Percentiles rank a stretch among this genome's conserved stretches.
phyloP scores from a whole-genome alignment of 2,329 filamentous ascomycete species.

The Metarhizium guizhouense region DNA sequence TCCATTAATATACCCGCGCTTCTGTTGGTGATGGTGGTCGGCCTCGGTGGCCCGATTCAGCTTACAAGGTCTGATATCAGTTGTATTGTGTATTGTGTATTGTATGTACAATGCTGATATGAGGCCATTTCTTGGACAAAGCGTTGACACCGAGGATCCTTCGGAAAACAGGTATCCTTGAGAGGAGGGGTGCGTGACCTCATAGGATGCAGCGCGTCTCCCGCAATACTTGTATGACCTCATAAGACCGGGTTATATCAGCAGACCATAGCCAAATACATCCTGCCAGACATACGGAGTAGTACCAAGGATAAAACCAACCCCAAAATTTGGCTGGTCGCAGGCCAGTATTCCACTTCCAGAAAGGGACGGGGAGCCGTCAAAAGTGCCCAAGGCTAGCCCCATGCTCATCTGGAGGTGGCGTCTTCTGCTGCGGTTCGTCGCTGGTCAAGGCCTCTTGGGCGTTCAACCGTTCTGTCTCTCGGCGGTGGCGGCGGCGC shows the following conservation, averaged over 20 bases:
- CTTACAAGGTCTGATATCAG: background rate
- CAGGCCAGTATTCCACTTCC: background rate
- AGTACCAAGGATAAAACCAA: background rate
- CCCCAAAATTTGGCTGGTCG: background rate
- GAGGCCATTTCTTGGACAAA: too few relatives aligned
- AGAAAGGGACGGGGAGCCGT: background rate
- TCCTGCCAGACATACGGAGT: too few relatives aligned
- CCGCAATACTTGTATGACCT: background rate
- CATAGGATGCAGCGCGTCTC: background rate
- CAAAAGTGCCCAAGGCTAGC: background rate
- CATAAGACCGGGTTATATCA: too few relatives aligned
- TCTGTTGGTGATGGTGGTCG: background rate
- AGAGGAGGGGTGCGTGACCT: too few relatives aligned
- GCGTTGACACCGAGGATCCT: too few relatives aligned
- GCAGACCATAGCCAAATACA: too few relatives aligned
- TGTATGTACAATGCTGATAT: background rate
- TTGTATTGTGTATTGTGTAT: background rate
- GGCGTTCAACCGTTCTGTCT: background rate
- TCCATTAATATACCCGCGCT: too few relatives aligned
- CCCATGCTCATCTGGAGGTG: background rate
- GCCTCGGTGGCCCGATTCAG: background rate
- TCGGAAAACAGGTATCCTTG: too few relatives aligned
- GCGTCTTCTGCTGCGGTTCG: background rate
- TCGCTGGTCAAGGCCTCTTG: background rate
- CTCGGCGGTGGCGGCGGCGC: too few relatives aligned